Conservation (phyloP, 2,329 filamentous ascomycete species). For the Nectriaceae sp. region DNA sequence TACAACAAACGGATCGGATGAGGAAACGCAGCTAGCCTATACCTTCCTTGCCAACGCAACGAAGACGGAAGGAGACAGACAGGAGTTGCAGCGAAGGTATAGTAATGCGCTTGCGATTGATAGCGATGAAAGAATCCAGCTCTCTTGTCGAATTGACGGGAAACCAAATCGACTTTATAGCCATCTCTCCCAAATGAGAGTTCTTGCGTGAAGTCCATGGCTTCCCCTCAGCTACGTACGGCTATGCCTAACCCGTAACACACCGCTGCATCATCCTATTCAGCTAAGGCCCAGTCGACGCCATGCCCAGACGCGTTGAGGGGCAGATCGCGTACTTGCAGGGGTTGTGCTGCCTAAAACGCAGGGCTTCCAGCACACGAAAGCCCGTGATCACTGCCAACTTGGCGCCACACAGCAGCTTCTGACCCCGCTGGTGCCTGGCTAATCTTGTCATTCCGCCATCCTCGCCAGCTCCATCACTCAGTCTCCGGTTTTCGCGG, state of each 20-base stretch:
- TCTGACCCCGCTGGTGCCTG: conserved; percentile 26
- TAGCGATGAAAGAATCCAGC: too few relatives aligned
- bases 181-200: not conserved
- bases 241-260: conserved; percentile 7
- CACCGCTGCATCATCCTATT: conserved; percentile 5
- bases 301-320: conserved; percentile 3
- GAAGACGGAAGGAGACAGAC: too few relatives aligned
- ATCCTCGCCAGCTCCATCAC: conserved; percentile 9
- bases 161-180: conserved; percentile 21
- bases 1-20: not conserved
- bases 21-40: not conserved
- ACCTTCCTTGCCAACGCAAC: too few relatives aligned
- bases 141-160: conserved; percentile 4
- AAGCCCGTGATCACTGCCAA: conserved; percentile 22
- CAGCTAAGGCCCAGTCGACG: not conserved
- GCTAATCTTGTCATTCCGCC: conserved; percentile 2
- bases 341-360: conserved; percentile 27
- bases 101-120: too few relatives aligned
- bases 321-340: conserved; percentile 1
- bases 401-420: not conserved
- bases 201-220: conserved; percentile 16
- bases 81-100: too few relatives aligned
- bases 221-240: conserved; percentile 3
- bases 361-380: conserved; percentile 19
- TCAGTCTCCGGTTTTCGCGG: conserved; percentile 4